Evolutionary conservation across 106 monocot genomes (phyloP).

Genomic region (Dioscorea dumetorum): DNA sequence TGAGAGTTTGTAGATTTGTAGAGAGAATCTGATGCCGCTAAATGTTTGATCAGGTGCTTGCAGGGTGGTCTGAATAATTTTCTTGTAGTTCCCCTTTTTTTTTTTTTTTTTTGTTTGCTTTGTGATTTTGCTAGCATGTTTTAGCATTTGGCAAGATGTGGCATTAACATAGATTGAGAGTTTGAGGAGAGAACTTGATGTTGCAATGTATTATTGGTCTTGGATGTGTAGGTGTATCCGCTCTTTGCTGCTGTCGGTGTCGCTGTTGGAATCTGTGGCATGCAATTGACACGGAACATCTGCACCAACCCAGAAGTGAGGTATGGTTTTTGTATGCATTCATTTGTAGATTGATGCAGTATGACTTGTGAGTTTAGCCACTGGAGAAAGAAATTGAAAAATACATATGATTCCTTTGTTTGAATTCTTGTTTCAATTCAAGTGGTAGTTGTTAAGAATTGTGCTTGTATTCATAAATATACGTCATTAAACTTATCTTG

Average conservation of each 20-base stretch:
- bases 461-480: not conserved
- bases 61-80: too few species aligned
- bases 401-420: not conserved
- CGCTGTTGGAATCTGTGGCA: conserved; percentile 46
- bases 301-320: conserved; percentile 51
- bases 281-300: conserved; percentile 32
- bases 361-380: not conserved
- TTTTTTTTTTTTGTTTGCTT: not conserved
- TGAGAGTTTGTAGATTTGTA: too few species aligned
- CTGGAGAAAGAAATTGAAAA: not conserved
- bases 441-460: not conserved
- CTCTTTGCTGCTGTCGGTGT: conserved; percentile 49
- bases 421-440: not conserved
- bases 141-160: too few species aligned
- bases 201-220: not conserved
- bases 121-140: not conserved
- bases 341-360: not conserved
- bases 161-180: too few species aligned
- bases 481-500: not conserved
- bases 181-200: not conserved
- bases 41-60: too few species aligned
- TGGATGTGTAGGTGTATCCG: conserved; percentile 38
- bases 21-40: too few species aligned
- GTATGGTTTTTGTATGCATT: not conserved
- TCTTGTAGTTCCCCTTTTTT: not conserved